Conservation (phyloP, 2,329 filamentous ascomycete genomes). For the Mariannaea sp. region DNA sequence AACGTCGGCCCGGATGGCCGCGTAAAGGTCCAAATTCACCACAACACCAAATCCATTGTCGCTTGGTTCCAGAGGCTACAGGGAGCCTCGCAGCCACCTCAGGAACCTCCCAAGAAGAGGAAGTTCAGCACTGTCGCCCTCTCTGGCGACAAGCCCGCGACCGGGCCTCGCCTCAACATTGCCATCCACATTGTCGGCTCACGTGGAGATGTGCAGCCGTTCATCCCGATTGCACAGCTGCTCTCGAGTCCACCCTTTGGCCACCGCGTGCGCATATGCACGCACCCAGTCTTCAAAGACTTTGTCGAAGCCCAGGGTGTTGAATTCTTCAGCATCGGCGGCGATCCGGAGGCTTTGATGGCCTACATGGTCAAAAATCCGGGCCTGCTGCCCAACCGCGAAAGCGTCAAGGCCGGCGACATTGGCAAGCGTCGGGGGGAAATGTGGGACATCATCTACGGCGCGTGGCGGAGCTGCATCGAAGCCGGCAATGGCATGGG, state of each 20-base stretch:
- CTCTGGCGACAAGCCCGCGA: conserved; percentile 22
- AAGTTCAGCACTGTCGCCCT: conserved; percentile 27
- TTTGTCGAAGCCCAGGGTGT: conserved; percentile 58
- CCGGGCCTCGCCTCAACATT: conserved; percentile 37
- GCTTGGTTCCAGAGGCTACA: conserved; percentile 36
- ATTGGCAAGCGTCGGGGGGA: conserved; percentile 42
- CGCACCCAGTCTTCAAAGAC: conserved; percentile 57
- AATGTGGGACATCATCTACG: conserved; percentile 46
- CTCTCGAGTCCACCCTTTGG: conserved; percentile 45
- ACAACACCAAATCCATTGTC: conserved; percentile 34
- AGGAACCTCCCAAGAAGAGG: conserved; percentile 22
- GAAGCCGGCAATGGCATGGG: conserved; percentile 43
- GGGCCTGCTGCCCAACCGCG: conserved; percentile 43
- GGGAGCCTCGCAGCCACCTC: conserved; percentile 18
- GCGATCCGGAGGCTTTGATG: conserved; percentile 57
- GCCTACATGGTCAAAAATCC: conserved; percentile 50
- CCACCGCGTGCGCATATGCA: conserved; percentile 62
- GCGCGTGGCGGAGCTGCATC: conserved; percentile 45
- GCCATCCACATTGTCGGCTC: conserved; percentile 44
- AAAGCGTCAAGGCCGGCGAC: conserved; percentile 45
- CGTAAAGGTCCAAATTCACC: conserved; percentile 40
- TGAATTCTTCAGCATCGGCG: conserved; percentile 63
- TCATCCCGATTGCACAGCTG: conserved; percentile 60
- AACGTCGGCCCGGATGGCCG: conserved; percentile 39
- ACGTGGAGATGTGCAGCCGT: conserved; percentile 53